These are phyloP conservation scores for Naegleria gruberi DNA, from an alignment of 208 protist species.

Conservation along the genomic window DNA sequence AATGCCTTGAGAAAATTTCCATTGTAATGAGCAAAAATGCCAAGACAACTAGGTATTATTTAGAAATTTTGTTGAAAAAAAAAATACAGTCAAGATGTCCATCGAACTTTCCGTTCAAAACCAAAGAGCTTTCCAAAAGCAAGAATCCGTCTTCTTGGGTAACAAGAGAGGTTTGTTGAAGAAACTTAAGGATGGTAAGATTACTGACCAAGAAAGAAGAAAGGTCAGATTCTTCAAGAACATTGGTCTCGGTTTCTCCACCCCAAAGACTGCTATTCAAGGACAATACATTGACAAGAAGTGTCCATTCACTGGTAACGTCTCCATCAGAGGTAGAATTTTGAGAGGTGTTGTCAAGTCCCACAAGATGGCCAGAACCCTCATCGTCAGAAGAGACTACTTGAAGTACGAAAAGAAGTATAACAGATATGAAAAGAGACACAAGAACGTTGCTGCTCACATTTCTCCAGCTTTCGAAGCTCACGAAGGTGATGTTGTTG, in stretches of 20 bases:
- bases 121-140: slow-evolving; percentile 78
- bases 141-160: slow-evolving; percentile 52
- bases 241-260: slow-evolving; percentile 98
- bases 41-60: not conserved
- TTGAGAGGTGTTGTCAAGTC: slow-evolving; percentile 93
- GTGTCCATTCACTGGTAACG: slow-evolving; percentile 99
- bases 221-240: slow-evolving; percentile 87
- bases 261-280: slow-evolving; percentile 92
- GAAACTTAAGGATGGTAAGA: slow-evolving; percentile 53
- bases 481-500: slow-evolving; percentile 95
- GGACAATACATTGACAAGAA: slow-evolving; percentile 99
- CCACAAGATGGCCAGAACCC: slow-evolving; percentile 97
- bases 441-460: slow-evolving; percentile 98
- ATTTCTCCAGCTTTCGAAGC: slow-evolving; percentile 95
- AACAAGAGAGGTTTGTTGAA: slow-evolving; percentile 41
- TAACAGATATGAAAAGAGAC: slow-evolving; percentile 99
- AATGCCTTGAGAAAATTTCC: too few relatives aligned
- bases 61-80: not conserved
- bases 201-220: slow-evolving; percentile 23
- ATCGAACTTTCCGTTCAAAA: not conserved
- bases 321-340: slow-evolving; percentile 98
- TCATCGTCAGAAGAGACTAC: slow-evolving; percentile 98
- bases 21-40: too few relatives aligned
- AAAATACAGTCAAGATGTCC: not conserved
- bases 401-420: slow-evolving; percentile 99